Evolutionary conservation across 352 stramenopile species (phyloP), one percentile per base, ranked within the genome.

Genomic region (Thraustochytrium striatum): DNA sequence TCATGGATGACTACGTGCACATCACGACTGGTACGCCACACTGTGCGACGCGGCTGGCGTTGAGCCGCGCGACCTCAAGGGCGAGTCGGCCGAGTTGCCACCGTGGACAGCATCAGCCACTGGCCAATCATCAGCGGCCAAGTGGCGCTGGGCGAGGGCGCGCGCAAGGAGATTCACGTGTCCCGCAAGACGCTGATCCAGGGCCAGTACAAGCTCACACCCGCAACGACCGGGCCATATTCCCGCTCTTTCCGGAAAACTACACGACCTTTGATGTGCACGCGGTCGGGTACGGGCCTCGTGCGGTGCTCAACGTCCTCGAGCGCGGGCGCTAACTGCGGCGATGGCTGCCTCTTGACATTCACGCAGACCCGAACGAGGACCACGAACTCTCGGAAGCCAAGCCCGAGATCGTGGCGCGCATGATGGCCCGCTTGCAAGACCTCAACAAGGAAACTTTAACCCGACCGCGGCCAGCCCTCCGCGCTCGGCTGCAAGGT

Each of bases 401-500:
- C 53, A 5, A 61, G 5, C 25, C 25, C 5, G 53, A 61, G 5
- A 32, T 61, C 53, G 53, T 61, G 5, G 53, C 53, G 5, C 25
- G 33, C 25, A 61, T 61, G 53, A 61, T 61, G 53, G 53, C 25
- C 5, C 53, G 53, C 53, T 19, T 61, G 5, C 5, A 5, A 5
- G 53, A 61, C 5, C 33, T 61, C 25, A 61, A 61, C 53, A 61
- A 61, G 53, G 5, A 61, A 61, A 5, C 19, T 61, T 16, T 5
- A 61, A 5, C 53, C 53, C 5, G 33, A 61, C 53, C 53, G 53
- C 33, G 53, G 53, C 53, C 25, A 61, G 47, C 59, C 30, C 79
- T 41, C 75, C 85, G 86, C 68, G 69, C 61, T 57, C 82, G 75
- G 19, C 81, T 86, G 21, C 43, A 68, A 5, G 82, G 82, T 59